Base-by-base conservation (phyloP, 352 stramenopile species). In the Nannochloropsis limnetica region DNA sequence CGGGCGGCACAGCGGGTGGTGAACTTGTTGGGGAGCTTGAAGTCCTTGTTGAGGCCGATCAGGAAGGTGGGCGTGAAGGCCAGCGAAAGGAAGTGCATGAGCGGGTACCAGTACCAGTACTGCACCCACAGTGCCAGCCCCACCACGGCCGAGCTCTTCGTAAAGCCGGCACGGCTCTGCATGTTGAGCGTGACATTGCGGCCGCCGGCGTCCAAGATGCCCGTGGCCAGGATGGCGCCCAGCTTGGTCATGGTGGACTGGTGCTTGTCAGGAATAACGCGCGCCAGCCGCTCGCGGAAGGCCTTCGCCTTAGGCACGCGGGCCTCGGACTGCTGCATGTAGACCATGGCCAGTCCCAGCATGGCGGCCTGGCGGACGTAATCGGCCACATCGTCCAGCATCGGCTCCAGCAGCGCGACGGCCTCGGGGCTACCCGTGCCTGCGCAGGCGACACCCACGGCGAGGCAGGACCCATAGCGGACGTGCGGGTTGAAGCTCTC, bases 401-500 rank as follows among this genome's bases (percentile, higher is more conserved):
- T 95, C 14, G 96, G 96, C 86, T 98, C 93, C 22, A 99, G 88
- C 81, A 99, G 88, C 45, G 96, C 92, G 81, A 99, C 93, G 45
- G 95, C 96, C 87, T 98, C 95, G 80, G 95, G 90, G 88, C 97
- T 95, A n/a, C 93, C 95, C 6, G 95, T 97, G 68, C 95, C 95
- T 31, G 96, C 93, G 88, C 96, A 98, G 20, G 96, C 95, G 87
- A 99, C 98, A 44, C 95, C 97, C 6, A 99, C 94, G 0, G 97
- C 96, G 82, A 99, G 96, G 88, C 95, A 99, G 82, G 96, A 95
- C 14, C 96, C 96, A 88, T 99, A 99, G 68, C 97, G 93, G 32
- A 99, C 96, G 89, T 99, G 96, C 45, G 97, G 95, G 89, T 99
- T 99, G 89, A 98, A 99, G 84, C 92, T 98, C 85, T 99, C 96